phyloP scores from a whole-genome alignment of 2,329 filamentous ascomycete genomes.

The Fusarium cicatricum region DNA sequence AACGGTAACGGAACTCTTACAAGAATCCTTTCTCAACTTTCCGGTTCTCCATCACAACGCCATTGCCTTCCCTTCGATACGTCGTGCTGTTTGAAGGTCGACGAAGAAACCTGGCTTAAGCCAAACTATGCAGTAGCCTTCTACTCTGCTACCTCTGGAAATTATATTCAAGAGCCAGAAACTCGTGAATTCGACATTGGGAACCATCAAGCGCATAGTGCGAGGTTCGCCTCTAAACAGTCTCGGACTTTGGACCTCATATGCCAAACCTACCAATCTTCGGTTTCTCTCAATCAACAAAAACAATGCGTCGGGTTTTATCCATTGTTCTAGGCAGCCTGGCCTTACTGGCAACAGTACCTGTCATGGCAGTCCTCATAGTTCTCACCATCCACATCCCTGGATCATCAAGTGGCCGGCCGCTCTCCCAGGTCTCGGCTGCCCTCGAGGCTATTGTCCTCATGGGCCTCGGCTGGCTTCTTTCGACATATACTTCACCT shows the following conservation, averaged over 20 bases:
- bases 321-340: slow-evolving; percentile 32
- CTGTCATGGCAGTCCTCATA: slow-evolving; percentile 31
- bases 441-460: slow-evolving; percentile 43
- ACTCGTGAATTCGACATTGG: slow-evolving; percentile 1
- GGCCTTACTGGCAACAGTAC: slow-evolving; percentile 35
- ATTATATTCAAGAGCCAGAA: background rate
- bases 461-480: slow-evolving; percentile 41
- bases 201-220: slow-evolving; percentile 13
- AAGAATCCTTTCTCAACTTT: background rate
- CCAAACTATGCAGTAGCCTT: slow-evolving; percentile 22
- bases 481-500: slow-evolving; percentile 45
- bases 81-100: slow-evolving; percentile 2
- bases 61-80: slow-evolving; percentile 3
- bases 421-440: slow-evolving; percentile 40
- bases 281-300: slow-evolving; percentile 9
- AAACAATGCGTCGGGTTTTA: slow-evolving; percentile 32
- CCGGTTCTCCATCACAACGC: background rate
- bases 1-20: background rate
- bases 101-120: slow-evolving; percentile 17
- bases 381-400: slow-evolving; percentile 32
- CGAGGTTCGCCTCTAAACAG: slow-evolving; percentile 28
- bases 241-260: slow-evolving; percentile 16
- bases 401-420: slow-evolving; percentile 34
- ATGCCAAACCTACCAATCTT: slow-evolving; percentile 5
- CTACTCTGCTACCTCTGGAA: slow-evolving; percentile 6